Percentiles rank a stretch among this genome's conserved stretches.
These are phyloP conservation scores for Cladosporium austrohemisphaericum DNA, from an alignment of 2,329 filamentous ascomycete genomes.

Conservation along the genomic window DNA sequence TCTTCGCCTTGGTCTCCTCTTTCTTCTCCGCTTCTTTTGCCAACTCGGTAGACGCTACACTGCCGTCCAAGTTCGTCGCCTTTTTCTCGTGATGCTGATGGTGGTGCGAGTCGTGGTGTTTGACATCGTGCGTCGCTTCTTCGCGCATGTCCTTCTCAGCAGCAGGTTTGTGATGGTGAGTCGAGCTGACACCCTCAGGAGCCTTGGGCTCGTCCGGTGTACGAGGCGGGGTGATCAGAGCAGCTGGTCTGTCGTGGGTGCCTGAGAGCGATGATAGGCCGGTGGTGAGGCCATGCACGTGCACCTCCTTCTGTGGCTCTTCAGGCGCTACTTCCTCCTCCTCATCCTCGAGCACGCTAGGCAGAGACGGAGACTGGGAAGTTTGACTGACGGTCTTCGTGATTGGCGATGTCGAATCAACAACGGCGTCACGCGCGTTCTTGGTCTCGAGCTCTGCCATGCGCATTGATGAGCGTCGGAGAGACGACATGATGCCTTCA, in stretches of 20 bases:
- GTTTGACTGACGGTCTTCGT: conserved; percentile 14
- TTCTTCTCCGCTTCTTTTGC: not conserved
- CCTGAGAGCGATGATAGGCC: not conserved
- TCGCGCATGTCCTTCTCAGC: conserved; percentile 15
- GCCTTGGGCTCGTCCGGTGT: conserved; percentile 28
- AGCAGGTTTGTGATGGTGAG: conserved; percentile 2
- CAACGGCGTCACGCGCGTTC: not conserved
- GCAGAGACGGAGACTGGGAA: conserved; percentile 22
- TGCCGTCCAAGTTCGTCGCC: not conserved
- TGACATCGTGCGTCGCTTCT: conserved; percentile 12
- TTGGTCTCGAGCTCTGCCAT: conserved; percentile 24
- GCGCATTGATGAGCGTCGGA: conserved; percentile 26
- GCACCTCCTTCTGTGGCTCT: conserved; percentile 4
- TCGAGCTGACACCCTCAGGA: not conserved
- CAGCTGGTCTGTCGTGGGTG: conserved; percentile 18
- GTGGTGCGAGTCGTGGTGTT: not conserved
- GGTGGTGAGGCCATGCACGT: not conserved
- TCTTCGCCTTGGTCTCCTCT: not conserved
- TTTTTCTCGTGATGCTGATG: not conserved
- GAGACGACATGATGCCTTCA: conserved; percentile 32
- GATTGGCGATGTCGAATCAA: conserved; percentile 6
- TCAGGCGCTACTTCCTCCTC: conserved; percentile 15
- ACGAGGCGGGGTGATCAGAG: conserved; percentile 33
- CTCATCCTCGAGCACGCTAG: conserved; percentile 29
- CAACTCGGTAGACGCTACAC: not conserved